Conservation (phyloP, 345 rosid genomes). For the Ailanthus altissimus region DNA sequence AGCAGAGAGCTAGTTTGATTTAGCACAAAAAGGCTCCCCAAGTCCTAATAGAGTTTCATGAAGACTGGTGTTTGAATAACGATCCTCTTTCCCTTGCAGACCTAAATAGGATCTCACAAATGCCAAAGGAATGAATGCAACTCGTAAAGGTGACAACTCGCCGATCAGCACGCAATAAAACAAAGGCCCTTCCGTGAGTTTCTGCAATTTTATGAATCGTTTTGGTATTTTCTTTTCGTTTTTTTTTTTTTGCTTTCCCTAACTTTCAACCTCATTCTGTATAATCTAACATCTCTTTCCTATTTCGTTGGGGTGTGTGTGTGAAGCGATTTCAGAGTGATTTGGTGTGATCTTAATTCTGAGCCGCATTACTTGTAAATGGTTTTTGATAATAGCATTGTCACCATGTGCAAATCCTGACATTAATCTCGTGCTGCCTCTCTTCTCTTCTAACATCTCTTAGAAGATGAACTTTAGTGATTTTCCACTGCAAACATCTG, state of each 20-base stretch:
- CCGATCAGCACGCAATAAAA: background rate
- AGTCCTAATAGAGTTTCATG: too few species aligned
- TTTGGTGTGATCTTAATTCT: background rate
- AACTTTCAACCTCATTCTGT: background rate
- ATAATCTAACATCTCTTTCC: too few species aligned
- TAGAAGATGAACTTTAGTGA: background rate
- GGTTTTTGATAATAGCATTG: background rate
- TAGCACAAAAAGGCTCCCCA: background rate
- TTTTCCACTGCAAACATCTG: background rate
- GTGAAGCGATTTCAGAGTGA: background rate
- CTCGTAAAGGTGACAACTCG: background rate
- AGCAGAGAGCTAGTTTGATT: conserved; percentile 8
- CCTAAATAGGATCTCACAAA: background rate
- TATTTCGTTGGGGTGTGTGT: background rate
- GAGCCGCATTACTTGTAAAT: background rate
- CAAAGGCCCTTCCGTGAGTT: background rate
- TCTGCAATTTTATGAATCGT: background rate
- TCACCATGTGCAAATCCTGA: background rate
- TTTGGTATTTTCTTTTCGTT: too few species aligned
- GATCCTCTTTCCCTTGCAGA: background rate
- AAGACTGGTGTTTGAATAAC: background rate
- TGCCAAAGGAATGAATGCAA: background rate
- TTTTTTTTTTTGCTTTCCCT: background rate
- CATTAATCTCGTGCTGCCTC: background rate
- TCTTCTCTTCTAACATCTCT: background rate